Base-by-base conservation (phyloP, 106 monocot species). In the Agapanthus africanus region DNA sequence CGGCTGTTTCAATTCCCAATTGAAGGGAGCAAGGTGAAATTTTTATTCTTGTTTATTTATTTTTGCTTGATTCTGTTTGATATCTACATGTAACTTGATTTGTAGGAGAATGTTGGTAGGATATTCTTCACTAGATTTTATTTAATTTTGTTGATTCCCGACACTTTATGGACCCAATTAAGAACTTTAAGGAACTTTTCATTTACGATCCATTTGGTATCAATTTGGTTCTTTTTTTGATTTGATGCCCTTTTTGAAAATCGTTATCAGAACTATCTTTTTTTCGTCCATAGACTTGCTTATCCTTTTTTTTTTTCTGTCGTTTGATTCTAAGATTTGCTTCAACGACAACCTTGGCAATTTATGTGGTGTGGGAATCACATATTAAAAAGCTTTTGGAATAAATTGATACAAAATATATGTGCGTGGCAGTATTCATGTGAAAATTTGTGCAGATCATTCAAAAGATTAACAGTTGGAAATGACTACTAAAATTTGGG, bases 1-100 rank as follows among this genome's bases (percentile, higher is more conserved):
- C 70, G 28, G 22, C 69, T 85, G 11, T 80, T 80, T 59, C 81
- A 85, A 30, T 85, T 84, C 60, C 81, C 76, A 22, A 88, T 84
- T 21, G 88, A 88, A 18, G 84, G 84, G 32, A 88, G 66, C 71
- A 84, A 84, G 78, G 88, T 84, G 22, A 63, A n/a, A 19, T 50
- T 35, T 16, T 57, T 37, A 22, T 57, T 40, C 30, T 2, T 3
- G 37, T 32, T 34, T 52, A 16, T 37, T 61, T 37, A 22, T 38
- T 8, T 63, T 63, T 6, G 13, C 13, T 23, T 59, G 19, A 59
- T 32, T n/a, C 18, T 5, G 22, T 21, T 50, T 3, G n/a, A 50
- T 50, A n/a, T n/a, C n/a, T 50, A 19, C 22, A 21, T 50, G 0
- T 50, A 50, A 46, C 19, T 50, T 50, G 50, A n/a, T 50, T 21